Base-by-base conservation (phyloP, 2,329 filamentous ascomycete genomes). In the Davidsoniella eucalypti region DNA sequence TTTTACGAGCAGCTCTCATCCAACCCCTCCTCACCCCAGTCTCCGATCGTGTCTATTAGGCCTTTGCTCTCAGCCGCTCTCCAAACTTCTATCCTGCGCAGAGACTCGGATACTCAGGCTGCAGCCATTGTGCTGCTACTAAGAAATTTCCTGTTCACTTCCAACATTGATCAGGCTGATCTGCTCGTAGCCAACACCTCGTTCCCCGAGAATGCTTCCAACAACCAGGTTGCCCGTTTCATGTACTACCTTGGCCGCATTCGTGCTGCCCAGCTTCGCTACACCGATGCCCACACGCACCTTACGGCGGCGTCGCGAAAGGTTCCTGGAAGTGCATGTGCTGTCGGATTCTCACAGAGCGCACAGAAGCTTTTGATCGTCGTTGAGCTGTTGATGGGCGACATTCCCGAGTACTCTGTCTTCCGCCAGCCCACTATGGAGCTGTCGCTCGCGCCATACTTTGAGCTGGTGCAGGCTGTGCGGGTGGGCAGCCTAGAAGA, bases 171-270 rank as follows among this genome's bases (percentile, higher is more conserved):
- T 51, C 92, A 98, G 69, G 92, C 92, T 58, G 92, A 98, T 66
- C 78, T 96, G 38, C 77, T 98, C 52, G 86, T 98, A 55, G 90
- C 87, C 29, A 92, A 98, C 68, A 94, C 92, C 26, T 82, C 92
- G 62, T 96, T 98, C 66, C 92, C 92, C 5, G 76, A 88, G 55
- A 87, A 87, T 60, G 92, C 92, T 4, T 87, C 88, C 56, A 98
- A 95, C 70, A 98, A 95, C 65, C 92, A 98, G 69, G 88, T 98
- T 56, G 93, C 92, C 55, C 81, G 92, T 54, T 98, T 94, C 69
- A 73, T 96, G 52, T 98, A 94, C 75, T 98, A 98, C 66, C 78
- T 98, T 10, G 92, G 92, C 54, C 86, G 90, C 58, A 95, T 96
- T 67, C 83, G 92, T 55, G 87, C 92, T 49, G 94, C 96, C 59